Conservation (phyloP, 2,329 filamentous ascomycete species). For the Hypoxylon sp. region DNA sequence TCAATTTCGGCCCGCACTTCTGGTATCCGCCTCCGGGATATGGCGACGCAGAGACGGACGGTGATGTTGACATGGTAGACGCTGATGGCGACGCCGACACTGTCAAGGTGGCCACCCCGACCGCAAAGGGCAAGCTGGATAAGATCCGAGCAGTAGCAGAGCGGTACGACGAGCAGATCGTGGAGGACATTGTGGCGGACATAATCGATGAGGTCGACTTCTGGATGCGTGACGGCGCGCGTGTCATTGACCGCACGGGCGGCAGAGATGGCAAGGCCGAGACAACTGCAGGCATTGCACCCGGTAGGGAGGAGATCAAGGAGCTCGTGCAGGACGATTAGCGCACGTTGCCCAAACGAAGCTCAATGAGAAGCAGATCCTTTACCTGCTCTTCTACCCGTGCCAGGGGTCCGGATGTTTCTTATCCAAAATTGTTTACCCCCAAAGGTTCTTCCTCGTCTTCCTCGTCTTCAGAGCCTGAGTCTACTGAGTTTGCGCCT, state of each 20-base stretch:
- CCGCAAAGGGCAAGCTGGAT: constrained; percentile 43
- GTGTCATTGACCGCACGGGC: constrained; percentile 62
- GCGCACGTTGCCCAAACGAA: constrained; percentile 9
- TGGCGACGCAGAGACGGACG: constrained; percentile 52
- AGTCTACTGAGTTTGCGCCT: neutral
- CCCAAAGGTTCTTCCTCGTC: too few species aligned
- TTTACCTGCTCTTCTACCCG: neutral
- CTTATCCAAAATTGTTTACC: too few species aligned
- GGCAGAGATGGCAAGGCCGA: constrained; percentile 63
- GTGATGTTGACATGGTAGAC: constrained; percentile 65
- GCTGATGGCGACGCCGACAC: constrained; percentile 48
- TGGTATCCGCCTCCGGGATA: constrained; percentile 84
- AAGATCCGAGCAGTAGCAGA: constrained; percentile 76
- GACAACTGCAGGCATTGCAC: constrained; percentile 59
- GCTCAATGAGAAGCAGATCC: neutral
- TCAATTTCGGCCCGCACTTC: constrained; percentile 95
- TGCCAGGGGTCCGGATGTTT: too few species aligned
- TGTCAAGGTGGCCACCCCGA: constrained; percentile 23
- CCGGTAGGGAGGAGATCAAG: constrained; percentile 72
- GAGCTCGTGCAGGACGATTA: constrained; percentile 76
- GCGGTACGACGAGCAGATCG: constrained; percentile 92
- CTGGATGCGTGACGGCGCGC: constrained; percentile 78
- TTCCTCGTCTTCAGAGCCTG: too few species aligned
- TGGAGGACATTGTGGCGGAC: constrained; percentile 93
- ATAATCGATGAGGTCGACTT: constrained; percentile 95